These are phyloP conservation scores for Hemileia vastatrix DNA, from an alignment of 1,284 basidiomycete species.

Conservation along the genomic window DNA sequence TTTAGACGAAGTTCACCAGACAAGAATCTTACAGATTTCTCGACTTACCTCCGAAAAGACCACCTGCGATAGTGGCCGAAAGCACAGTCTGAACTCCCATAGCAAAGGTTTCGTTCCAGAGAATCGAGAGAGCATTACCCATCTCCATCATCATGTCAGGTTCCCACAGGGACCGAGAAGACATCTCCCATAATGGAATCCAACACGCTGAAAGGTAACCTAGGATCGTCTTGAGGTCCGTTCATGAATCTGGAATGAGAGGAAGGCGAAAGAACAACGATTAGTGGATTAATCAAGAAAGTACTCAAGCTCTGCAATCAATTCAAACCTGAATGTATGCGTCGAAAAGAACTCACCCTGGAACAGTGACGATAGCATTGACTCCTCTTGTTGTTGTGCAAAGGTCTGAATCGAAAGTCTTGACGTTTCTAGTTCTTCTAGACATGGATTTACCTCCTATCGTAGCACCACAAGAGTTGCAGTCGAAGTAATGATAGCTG, in stretches of 20 bases:
- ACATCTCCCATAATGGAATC: constrained; percentile 43
- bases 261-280: not conserved
- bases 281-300: not conserved
- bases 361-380: constrained; percentile 40
- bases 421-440: constrained; percentile 36
- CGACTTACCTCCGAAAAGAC: constrained; percentile 31
- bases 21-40: not conserved
- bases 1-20: not conserved
- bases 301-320: not conserved
- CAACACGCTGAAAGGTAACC: constrained; percentile 42
- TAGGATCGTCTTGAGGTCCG: constrained; percentile 38
- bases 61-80: constrained; percentile 39
- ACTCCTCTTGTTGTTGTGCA: constrained; percentile 45
- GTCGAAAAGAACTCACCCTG: constrained; percentile 24
- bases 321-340: not conserved
- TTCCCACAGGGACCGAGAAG: constrained; percentile 42
- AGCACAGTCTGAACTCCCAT: constrained; percentile 42
- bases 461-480: constrained; percentile 38
- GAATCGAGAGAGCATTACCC: constrained; percentile 41
- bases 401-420: constrained; percentile 42
- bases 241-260: constrained; percentile 32
- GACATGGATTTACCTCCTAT: constrained; percentile 42
- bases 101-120: constrained; percentile 44
- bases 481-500: constrained; percentile 41
- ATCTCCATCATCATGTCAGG: constrained; percentile 45